These are phyloP conservation scores for Neofusicoccum kwambonambiense DNA, from an alignment of 2,329 filamentous ascomycete genomes.

Conservation along the genomic window DNA sequence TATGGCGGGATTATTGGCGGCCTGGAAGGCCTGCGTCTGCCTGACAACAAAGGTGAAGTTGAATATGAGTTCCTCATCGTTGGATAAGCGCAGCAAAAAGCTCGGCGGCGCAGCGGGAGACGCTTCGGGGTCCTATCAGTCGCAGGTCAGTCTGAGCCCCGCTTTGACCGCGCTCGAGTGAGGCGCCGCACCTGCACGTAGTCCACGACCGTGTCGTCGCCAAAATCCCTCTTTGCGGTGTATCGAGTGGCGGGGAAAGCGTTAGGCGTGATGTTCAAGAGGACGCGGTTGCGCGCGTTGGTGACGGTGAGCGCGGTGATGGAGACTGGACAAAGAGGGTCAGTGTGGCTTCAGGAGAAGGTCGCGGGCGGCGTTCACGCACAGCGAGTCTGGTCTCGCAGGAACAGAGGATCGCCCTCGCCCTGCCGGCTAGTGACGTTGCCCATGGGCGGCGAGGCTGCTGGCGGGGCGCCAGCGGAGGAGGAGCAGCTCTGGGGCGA, in stretches of 20 bases:
- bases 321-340: conserved; percentile 61
- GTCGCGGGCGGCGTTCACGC: conserved; percentile 38
- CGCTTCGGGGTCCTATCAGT: conserved; percentile 71
- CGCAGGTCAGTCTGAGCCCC: conserved; percentile 17
- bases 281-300: conserved; percentile 72
- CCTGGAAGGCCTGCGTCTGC: conserved; percentile 48
- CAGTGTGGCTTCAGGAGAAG: conserved; percentile 8
- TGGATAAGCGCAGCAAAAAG: conserved; percentile 82
- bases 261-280: conserved; percentile 80
- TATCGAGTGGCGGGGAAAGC: conserved; percentile 81
- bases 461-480: conserved; percentile 12
- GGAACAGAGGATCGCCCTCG: conserved; percentile 74
- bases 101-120: conserved; percentile 51
- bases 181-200: conserved; percentile 75
- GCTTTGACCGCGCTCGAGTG: conserved; percentile 16
- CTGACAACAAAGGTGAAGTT: conserved; percentile 85
- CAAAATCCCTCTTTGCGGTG: conserved; percentile 66
- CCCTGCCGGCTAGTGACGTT: conserved; percentile 82
- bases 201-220: conserved; percentile 77
- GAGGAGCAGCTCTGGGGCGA: not conserved
- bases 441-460: conserved; percentile 63
- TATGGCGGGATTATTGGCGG: conserved; percentile 42
- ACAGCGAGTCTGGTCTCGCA: conserved; percentile 93
- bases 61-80: conserved; percentile 90
- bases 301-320: conserved; percentile 81